phyloP scores from a whole-genome alignment of 2,329 filamentous ascomycete genomes.

The Ceratocystis cubensis region DNA sequence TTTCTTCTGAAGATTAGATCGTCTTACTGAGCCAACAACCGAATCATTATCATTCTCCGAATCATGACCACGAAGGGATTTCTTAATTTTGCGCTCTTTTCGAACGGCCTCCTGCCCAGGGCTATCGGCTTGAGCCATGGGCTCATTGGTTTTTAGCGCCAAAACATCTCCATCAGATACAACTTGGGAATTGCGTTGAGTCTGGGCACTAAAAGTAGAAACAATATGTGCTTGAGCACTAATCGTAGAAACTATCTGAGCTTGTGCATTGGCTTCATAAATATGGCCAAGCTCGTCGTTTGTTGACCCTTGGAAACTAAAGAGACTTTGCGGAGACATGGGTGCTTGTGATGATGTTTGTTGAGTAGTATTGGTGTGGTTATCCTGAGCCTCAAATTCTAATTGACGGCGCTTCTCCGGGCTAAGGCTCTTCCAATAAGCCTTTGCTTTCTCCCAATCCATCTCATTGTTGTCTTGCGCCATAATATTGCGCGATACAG shows the following conservation, averaged over 20 bases:
- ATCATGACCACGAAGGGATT: conserved; percentile 6
- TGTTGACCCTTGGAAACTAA: conserved; percentile 12
- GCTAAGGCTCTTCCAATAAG: conserved; percentile 57
- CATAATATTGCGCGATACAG: conserved; percentile 9
- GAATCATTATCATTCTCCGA: conserved; percentile 1
- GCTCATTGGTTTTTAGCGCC: neutral
- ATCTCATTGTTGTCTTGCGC: conserved; percentile 24
- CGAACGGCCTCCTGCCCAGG: neutral
- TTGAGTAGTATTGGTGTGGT: neutral
- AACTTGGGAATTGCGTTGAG: neutral
- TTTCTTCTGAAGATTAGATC: conserved; percentile 15
- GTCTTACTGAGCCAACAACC: neutral
- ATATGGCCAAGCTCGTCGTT: conserved; percentile 17
- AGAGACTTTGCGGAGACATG: conserved; percentile 14
- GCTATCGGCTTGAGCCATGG: neutral
- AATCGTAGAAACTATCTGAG: conserved; percentile 11
- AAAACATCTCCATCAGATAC: neutral
- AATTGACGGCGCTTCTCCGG: conserved; percentile 50
- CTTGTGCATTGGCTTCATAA: conserved; percentile 17
- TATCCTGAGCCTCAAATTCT: conserved; percentile 39
- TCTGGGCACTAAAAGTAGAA: conserved; percentile 7
- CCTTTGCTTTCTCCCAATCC: conserved; percentile 56
- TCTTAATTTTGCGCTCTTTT: neutral
- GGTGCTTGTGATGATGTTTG: neutral
- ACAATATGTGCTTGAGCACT: conserved; percentile 12